phyloP scores from a whole-genome alignment of 345 rosid genomes.

The Isatis tinctoria region DNA sequence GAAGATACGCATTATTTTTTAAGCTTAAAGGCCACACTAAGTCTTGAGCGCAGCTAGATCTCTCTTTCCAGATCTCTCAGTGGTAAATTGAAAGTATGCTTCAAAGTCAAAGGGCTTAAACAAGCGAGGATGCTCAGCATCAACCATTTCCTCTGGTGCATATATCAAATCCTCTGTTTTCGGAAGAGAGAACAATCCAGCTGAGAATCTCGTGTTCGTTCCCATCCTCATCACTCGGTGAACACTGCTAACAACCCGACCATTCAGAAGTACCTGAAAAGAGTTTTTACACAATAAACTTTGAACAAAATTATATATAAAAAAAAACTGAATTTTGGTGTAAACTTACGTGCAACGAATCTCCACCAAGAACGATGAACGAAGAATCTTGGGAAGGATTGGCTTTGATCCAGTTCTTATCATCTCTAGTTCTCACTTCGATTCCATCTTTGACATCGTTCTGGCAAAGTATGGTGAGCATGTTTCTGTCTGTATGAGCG shows the following conservation, averaged over 20 bases:
- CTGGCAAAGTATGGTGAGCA: slow-evolving; percentile 50
- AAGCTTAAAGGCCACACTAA: slow-evolving; percentile 34
- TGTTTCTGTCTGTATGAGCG: slow-evolving; percentile 51
- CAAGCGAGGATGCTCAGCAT: slow-evolving; percentile 25
- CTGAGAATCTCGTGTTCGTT: slow-evolving; percentile 28
- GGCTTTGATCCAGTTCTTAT: slow-evolving; percentile 35
- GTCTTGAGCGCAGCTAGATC: slow-evolving; percentile 18
- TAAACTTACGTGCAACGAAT: slow-evolving; percentile 35
- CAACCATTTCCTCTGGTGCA: slow-evolving; percentile 28
- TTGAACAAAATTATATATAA: neutral
- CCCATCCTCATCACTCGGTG: slow-evolving; percentile 41
- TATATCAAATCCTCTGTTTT: slow-evolving; percentile 9
- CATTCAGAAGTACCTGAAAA: slow-evolving; percentile 36
- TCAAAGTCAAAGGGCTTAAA: slow-evolving; percentile 27
- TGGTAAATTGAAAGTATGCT: slow-evolving; percentile 24
- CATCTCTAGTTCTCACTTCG: slow-evolving; percentile 37
- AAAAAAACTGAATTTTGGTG: neutral
- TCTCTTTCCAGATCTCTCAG: slow-evolving; percentile 10
- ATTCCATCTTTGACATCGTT: slow-evolving; percentile 43
- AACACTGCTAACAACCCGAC: slow-evolving; percentile 17
- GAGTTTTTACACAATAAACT: neutral
- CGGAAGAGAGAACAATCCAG: slow-evolving; percentile 27
- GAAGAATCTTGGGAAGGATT: slow-evolving; percentile 41
- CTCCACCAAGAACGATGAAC: slow-evolving; percentile 48
- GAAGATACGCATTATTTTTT: neutral